These are phyloP conservation scores for Cicer bijugum DNA, from an alignment of 306 rosid species.

Conservation along the genomic window DNA sequence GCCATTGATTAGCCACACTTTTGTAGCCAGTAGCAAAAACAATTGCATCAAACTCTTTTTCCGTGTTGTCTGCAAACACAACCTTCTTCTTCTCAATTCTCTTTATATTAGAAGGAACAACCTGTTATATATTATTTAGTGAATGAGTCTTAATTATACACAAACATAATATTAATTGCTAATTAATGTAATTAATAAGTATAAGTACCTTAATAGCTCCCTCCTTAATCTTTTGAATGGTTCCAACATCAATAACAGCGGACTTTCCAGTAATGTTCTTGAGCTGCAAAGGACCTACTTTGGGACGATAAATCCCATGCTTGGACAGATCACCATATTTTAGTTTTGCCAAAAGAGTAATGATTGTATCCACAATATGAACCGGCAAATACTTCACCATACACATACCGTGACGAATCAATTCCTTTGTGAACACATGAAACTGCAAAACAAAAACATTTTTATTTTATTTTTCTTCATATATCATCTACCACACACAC, in stretches of 20 bases:
- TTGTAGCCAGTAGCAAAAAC: conserved; percentile 71
- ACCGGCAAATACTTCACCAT: conserved; percentile 42
- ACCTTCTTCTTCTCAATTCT: conserved; percentile 51
- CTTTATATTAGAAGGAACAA: conserved; percentile 47
- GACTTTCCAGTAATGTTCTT: conserved; percentile 49
- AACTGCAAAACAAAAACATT: conserved; percentile 39
- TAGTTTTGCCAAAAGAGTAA: background rate
- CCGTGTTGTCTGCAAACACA: conserved; percentile 45
- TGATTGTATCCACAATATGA: conserved; percentile 39
- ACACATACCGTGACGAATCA: conserved; percentile 48
- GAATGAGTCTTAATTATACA: background rate
- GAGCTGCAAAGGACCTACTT: conserved; percentile 52
- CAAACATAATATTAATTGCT: too few species aligned
- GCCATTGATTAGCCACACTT: conserved; percentile 59
- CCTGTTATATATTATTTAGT: conserved; percentile 36
- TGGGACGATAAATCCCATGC: conserved; percentile 49
- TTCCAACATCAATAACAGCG: conserved; percentile 61
- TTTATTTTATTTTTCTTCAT: background rate
- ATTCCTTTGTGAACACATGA: conserved; percentile 55
- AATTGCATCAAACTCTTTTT: conserved; percentile 55
- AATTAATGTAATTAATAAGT: too few species aligned
- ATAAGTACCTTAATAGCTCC: conserved; percentile 54
- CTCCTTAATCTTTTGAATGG: conserved; percentile 44
- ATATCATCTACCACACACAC: background rate
- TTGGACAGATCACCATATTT: conserved; percentile 51